These are phyloP conservation scores for Lagerstroemia speciosa DNA, from an alignment of 345 rosid genomes.

Conservation along the genomic window DNA sequence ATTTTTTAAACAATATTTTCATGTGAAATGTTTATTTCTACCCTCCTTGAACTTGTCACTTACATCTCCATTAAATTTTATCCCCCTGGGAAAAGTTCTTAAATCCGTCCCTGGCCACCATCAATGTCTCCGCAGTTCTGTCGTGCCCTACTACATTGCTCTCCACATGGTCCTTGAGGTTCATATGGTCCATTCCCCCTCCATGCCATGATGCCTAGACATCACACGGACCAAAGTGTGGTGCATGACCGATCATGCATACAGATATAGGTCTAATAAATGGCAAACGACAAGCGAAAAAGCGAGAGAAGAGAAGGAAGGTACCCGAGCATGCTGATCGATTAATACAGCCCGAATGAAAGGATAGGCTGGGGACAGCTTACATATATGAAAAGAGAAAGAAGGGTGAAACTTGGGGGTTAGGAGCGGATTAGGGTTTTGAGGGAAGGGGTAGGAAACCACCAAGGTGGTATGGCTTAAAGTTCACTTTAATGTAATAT, in stretches of 20 bases:
- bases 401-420: not conserved
- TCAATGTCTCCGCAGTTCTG: not conserved
- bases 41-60: too few species aligned
- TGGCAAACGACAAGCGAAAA: not conserved
- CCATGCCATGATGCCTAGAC: conserved; percentile 1
- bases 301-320: not conserved
- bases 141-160: not conserved
- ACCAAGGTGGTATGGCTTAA: too few species aligned
- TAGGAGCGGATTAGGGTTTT: not conserved
- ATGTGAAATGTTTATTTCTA: too few species aligned
- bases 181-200: conserved; percentile 3
- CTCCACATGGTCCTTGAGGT: not conserved
- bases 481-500: too few species aligned
- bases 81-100: too few species aligned
- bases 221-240: not conserved
- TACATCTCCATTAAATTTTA: too few species aligned
- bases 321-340: not conserved
- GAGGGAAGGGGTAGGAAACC: not conserved
- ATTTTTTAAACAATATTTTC: too few species aligned
- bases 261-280: not conserved
- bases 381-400: not conserved
- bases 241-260: not conserved
- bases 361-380: not conserved
- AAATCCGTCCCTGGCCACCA: not conserved
- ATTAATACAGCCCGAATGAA: not conserved